Base-by-base conservation (phyloP, 192 early-diverging fungal genomes). In the Diversispora eburnea region DNA sequence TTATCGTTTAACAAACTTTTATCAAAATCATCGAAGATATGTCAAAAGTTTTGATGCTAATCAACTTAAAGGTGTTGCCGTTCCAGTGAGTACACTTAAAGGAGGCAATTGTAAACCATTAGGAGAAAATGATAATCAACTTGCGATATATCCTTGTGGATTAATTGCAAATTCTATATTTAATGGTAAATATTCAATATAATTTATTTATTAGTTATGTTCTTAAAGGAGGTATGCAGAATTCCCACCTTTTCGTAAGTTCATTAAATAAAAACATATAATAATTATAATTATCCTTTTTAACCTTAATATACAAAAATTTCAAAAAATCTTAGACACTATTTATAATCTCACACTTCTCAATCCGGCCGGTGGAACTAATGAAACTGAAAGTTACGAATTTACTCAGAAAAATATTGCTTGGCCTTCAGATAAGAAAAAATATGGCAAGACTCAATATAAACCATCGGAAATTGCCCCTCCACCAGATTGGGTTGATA, bases 141-240 rank as follows among this genome's bases (percentile, higher is more conserved):
- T 76, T 48, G 78, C 86, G 8, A 90, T 91, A 70, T 99, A 96
- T 79, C 98, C 98, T 33, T 99, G 98, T 76, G 98, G 98, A 0
- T 86, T 98, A 62, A 97, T 99, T 81, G 98, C 97, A 19, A 98
- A 98, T 79, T 98, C 97, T 3, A 82, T 95, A 65, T 99, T 99
- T 79, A 96, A 95, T 80, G 94, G 94, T 94, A 83, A 65, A 59
- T 13, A 19, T 12, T 52, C 33, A 3, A n/a, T 41, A 20, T 62
- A 42, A 9, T 33, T 42, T n/a, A 52, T 33, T 65, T 7, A 51
- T 9, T 62, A n/a, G 6, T 20, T n/a, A 42, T 47, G 19, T 33
- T 33, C 25, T 33, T 33, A 33, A 33, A 33, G 25, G 8, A 51
- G 49, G n/a, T 54, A 54, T 17, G n/a, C 51, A 51, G 8, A 51